Conservation (phyloP, 148 eudicot species). For the Rhododendron griersonianum region DNA sequence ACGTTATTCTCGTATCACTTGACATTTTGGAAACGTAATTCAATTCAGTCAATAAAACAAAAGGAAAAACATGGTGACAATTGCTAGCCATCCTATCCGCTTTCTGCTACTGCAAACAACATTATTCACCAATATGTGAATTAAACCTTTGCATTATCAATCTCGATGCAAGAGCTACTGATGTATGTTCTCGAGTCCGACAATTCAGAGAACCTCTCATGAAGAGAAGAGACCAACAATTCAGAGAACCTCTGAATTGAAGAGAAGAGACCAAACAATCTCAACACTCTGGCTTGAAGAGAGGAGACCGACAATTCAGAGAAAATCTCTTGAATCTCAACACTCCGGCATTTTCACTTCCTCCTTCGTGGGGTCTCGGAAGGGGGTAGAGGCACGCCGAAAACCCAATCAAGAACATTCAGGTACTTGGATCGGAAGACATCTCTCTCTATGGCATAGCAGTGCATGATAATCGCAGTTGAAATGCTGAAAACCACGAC, state of each 20-base stretch:
- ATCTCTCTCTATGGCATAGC: slow-evolving; percentile 92
- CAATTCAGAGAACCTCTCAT: too few relatives aligned
- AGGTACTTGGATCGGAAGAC: slow-evolving; percentile 92
- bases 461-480: slow-evolving; percentile 95
- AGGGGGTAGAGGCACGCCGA: slow-evolving; percentile 84
- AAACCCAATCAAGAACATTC: slow-evolving; percentile 99
- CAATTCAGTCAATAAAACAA: too few relatives aligned
- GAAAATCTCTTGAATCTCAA: background rate
- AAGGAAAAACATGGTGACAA: background rate
- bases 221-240: too few relatives aligned
- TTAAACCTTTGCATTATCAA: background rate
- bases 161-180: background rate
- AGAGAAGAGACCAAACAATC: too few relatives aligned
- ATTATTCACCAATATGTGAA: background rate
- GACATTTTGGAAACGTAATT: background rate
- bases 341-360: background rate
- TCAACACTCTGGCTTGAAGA: background rate
- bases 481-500: slow-evolving; percentile 85
- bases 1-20: background rate
- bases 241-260: background rate
- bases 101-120: background rate
- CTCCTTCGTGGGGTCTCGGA: slow-evolving; percentile 62
- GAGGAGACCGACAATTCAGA: background rate
- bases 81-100: background rate
- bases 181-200: background rate